Percentiles rank a stretch among this genome's conserved stretches.
Evolutionary conservation across 768 basidiomycete species (phyloP).

Genomic region (Mycena leptocephala): DNA sequence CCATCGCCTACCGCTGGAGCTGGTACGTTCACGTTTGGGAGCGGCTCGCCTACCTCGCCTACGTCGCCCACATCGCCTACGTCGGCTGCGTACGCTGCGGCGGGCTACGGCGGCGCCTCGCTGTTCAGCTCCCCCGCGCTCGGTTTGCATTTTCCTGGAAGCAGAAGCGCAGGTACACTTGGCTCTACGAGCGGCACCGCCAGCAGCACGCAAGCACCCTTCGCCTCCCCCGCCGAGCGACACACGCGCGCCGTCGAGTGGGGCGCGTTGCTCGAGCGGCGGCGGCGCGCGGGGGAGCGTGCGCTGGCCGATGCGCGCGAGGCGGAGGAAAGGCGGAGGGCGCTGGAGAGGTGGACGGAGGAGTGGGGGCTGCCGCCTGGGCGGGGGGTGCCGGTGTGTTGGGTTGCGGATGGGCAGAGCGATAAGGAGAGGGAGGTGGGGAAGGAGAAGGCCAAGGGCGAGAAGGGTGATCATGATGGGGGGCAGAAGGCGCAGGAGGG

Average conservation of each 20-base stretch:
- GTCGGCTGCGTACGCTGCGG: no score
- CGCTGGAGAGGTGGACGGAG: not conserved
- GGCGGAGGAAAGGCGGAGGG: conserved; percentile 2
- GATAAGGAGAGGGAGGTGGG: not conserved
- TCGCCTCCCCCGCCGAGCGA: conserved; percentile 13
- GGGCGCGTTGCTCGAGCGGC: conserved; percentile 28
- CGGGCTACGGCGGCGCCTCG: not conserved
- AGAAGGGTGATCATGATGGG: no score
- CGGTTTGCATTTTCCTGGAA: no score
- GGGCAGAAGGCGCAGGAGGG: not conserved
- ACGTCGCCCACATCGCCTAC: not conserved
- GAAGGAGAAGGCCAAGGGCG: no score
- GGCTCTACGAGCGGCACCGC: not conserved
- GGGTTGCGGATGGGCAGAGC: not conserved
- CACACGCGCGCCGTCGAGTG: conserved; percentile 37
- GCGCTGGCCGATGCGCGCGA: conserved; percentile 23
- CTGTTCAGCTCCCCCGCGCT: no score
- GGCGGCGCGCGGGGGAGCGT: conserved; percentile 28
- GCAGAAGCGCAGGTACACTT: no score
- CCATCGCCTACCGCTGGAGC: no score
- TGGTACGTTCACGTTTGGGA: no score
- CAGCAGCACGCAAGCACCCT: not conserved
- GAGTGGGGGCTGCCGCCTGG: conserved; percentile 15
- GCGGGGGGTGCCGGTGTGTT: not conserved
- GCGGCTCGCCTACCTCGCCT: not conserved